phyloP scores from a whole-genome alignment of 805 yeast genomes.

The Candida loeiensis region DNA sequence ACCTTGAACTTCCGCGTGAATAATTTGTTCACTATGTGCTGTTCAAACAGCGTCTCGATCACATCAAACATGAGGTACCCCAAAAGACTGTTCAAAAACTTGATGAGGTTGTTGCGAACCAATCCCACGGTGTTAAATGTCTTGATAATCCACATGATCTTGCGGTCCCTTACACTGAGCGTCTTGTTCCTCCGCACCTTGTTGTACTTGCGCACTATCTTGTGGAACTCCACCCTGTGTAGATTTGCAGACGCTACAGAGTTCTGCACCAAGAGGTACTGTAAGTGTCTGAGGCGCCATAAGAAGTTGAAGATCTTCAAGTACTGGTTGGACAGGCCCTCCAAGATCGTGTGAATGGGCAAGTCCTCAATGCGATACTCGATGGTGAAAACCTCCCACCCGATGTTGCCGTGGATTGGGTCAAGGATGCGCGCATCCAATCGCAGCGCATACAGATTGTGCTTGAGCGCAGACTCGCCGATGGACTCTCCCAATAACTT shows the following conservation, averaged over 20 bases:
- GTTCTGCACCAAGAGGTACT: conserved; percentile 43
- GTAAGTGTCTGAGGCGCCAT: conserved; percentile 71
- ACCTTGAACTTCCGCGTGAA: conserved; percentile 16
- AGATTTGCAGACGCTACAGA: conserved; percentile 26
- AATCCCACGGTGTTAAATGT: conserved; percentile 34
- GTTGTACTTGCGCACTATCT: conserved; percentile 13
- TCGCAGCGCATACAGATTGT: conserved; percentile 42
- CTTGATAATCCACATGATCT: conserved; percentile 29
- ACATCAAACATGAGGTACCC: conserved; percentile 45
- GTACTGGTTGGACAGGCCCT: conserved; percentile 41
- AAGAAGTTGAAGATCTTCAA: conserved; percentile 79
- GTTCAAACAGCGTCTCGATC: conserved; percentile 39
- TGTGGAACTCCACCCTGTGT: conserved; percentile 23
- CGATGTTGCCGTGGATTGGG: conserved; percentile 64
- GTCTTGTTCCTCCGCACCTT: conserved; percentile 19
- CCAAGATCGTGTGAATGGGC: conserved; percentile 43
- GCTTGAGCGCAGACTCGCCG: conserved; percentile 46
- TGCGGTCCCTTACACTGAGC: conserved; percentile 37
- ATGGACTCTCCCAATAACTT: conserved; percentile 64
- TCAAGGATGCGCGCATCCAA: conserved; percentile 83
- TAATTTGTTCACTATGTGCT: conserved; percentile 20
- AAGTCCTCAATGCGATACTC: conserved; percentile 64
- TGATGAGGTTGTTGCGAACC: conserved; percentile 36
- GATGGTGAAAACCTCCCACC: conserved; percentile 91
- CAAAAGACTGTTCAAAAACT: conserved; percentile 40